phyloP scores from a whole-genome alignment of 2,329 filamentous ascomycete genomes.

The Aspergillus sp. region DNA sequence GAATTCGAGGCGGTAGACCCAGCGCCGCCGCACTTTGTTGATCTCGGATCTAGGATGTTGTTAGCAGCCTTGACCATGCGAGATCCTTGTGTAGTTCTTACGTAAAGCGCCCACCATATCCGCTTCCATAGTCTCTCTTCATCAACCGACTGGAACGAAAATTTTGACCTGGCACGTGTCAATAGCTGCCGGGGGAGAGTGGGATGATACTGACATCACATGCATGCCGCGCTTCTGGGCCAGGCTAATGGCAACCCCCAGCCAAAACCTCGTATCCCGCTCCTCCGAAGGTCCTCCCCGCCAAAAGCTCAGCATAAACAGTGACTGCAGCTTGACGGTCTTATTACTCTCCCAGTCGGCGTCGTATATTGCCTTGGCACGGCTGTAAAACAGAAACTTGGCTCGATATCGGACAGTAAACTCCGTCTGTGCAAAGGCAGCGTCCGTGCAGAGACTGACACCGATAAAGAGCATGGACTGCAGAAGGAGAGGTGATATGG shows the following conservation, averaged over 20 bases:
- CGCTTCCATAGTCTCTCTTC: slow-evolving; percentile 44
- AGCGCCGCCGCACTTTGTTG: slow-evolving; percentile 47
- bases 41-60: slow-evolving; percentile 40
- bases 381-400: slow-evolving; percentile 51
- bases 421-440: slow-evolving; percentile 45
- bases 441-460: slow-evolving; percentile 53
- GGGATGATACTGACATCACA: slow-evolving; percentile 26
- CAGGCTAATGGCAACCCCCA: slow-evolving; percentile 51
- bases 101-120: slow-evolving; percentile 57
- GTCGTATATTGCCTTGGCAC: slow-evolving; percentile 54
- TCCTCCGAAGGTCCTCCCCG: slow-evolving; percentile 50
- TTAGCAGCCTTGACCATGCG: neutral
- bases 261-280: slow-evolving; percentile 52
- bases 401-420: slow-evolving; percentile 51
- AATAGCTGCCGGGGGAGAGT: neutral
- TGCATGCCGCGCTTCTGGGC: slow-evolving; percentile 49
- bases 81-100: slow-evolving; percentile 12
- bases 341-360: slow-evolving; percentile 54
- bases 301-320: slow-evolving; percentile 59
- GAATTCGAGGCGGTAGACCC: slow-evolving; percentile 48
- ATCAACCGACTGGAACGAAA: slow-evolving; percentile 28
- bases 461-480: slow-evolving; percentile 58
- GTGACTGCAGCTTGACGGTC: slow-evolving; percentile 49
- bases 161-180: slow-evolving; percentile 25
- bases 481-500: slow-evolving; percentile 50